These are phyloP conservation scores for Plenodomus tracheiphilus DNA, from an alignment of 2,329 filamentous ascomycete genomes.

Conservation along the genomic window DNA sequence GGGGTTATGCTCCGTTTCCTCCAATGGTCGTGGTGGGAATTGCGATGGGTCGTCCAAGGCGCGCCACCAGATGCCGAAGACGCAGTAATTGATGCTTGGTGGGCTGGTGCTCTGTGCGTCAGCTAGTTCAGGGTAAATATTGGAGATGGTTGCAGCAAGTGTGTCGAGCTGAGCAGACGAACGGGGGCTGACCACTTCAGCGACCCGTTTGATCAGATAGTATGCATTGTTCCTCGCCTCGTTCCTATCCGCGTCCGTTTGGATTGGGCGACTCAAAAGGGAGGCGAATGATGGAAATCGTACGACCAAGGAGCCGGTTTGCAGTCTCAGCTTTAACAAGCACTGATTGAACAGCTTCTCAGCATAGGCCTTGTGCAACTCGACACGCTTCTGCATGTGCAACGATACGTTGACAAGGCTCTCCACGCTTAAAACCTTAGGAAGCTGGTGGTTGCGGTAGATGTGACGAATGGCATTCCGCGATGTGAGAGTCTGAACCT, in stretches of 20 bases:
- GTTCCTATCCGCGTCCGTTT: slow-evolving; percentile 17
- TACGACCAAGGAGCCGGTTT: slow-evolving; percentile 39
- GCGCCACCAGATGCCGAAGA: slow-evolving; percentile 33
- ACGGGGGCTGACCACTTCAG: slow-evolving; percentile 54
- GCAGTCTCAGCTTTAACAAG: slow-evolving; percentile 50
- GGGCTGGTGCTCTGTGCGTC: slow-evolving; percentile 1
- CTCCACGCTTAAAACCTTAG: slow-evolving; percentile 66
- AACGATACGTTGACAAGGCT: slow-evolving; percentile 55
- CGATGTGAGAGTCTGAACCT: slow-evolving; percentile 72
- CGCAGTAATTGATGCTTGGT: slow-evolving; percentile 15
- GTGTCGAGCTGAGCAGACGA: slow-evolving; percentile 49
- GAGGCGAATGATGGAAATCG: slow-evolving; percentile 28
- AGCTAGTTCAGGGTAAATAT: slow-evolving; percentile 46
- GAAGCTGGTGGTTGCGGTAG: slow-evolving; percentile 62
- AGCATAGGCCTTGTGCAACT: slow-evolving; percentile 56
- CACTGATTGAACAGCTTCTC: slow-evolving; percentile 57
- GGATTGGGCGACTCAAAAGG: slow-evolving; percentile 20
- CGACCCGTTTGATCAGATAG: slow-evolving; percentile 52
- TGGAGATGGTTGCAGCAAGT: slow-evolving; percentile 46
- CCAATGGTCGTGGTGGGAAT: slow-evolving; percentile 10
- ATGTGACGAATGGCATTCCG: slow-evolving; percentile 81
- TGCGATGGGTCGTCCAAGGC: slow-evolving; percentile 14
- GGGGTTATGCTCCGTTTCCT: too few species aligned
- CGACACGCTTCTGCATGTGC: slow-evolving; percentile 58
- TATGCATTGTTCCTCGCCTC: slow-evolving; percentile 42